A percentile compares a stretch with the other conserved stretches of the same genome.
Evolutionary conservation across 371 early-diverging fungal species (phyloP).

Genomic region (Lichtheimia ramosa): DNA sequence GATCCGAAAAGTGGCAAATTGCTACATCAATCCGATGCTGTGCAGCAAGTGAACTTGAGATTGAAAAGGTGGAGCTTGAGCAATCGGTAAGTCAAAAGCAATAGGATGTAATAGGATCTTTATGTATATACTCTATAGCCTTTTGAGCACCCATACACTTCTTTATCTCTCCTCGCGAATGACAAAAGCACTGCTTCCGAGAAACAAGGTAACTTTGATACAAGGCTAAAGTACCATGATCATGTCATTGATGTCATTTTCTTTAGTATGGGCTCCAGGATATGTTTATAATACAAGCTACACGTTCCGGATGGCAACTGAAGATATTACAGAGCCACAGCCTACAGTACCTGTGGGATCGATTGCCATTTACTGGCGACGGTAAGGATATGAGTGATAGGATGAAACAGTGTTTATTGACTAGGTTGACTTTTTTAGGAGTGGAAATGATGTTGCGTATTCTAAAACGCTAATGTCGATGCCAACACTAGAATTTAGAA

Average conservation of each 20-base stretch:
- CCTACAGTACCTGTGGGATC: conserved; percentile 33
- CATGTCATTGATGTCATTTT: not conserved
- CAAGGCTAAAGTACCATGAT: not conserved
- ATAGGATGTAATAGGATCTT: not conserved
- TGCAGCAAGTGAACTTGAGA: conserved; percentile 50
- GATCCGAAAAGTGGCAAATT: conserved; percentile 40
- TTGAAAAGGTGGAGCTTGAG: conserved; percentile 33
- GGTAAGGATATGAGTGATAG: conserved; percentile 22
- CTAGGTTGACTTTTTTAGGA: conserved; percentile 9
- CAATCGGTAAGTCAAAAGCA: conserved; percentile 30
- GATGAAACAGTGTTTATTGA: not conserved
- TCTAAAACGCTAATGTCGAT: conserved; percentile 26
- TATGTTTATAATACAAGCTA: conserved; percentile 44
- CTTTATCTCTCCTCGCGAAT: conserved; percentile 21
- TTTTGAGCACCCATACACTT: conserved; percentile 19
- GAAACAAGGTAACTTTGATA: not conserved
- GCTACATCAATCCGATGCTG: conserved; percentile 41
- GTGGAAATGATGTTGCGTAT: conserved; percentile 16
- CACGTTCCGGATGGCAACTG: conserved; percentile 32
- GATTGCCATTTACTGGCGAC: conserved; percentile 39
- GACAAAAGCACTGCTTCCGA: conserved; percentile 11
- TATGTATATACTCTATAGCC: not conserved
- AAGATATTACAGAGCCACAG: conserved; percentile 35
- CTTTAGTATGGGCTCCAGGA: conserved; percentile 39
- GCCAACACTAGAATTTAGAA: conserved; percentile 35